A percentile compares a stretch with the other conserved stretches of the same genome.
phyloP scores from a whole-genome alignment of 768 basidiomycete genomes.

The Lactarius deliciosus region DNA sequence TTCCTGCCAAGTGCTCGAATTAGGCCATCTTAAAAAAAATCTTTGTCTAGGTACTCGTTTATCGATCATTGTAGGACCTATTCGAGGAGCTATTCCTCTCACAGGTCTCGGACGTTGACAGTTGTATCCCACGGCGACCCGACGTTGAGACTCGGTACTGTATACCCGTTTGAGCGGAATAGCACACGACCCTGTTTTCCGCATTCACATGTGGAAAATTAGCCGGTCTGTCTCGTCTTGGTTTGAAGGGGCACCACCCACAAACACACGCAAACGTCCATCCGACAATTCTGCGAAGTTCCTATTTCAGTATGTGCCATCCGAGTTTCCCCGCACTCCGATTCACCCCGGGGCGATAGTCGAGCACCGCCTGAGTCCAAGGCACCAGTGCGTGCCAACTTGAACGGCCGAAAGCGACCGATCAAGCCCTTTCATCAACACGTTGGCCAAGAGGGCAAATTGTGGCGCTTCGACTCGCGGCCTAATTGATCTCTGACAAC shows the following conservation, averaged over 20 bases:
- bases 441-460: background rate
- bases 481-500: background rate
- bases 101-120: background rate
- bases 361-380: no score
- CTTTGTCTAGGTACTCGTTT: background rate
- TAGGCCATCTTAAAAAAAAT: background rate
- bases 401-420: background rate
- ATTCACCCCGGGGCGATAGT: background rate
- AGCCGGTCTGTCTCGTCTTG: no score
- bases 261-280: background rate
- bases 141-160: background rate
- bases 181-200: background rate
- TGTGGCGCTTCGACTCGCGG: background rate
- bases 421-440: background rate
- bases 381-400: background rate
- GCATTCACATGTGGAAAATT: background rate
- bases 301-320: background rate
- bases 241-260: background rate
- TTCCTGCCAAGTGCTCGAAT: background rate
- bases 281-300: background rate
- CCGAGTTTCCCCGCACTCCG: background rate
- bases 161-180: background rate
- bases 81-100: no score
- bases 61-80: background rate
- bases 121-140: background rate